Percentiles rank a stretch among this genome's conserved stretches.
These are phyloP conservation scores for Ambrosia hybrid DNA, from an alignment of 140 eudicot species.

Conservation along the genomic window DNA sequence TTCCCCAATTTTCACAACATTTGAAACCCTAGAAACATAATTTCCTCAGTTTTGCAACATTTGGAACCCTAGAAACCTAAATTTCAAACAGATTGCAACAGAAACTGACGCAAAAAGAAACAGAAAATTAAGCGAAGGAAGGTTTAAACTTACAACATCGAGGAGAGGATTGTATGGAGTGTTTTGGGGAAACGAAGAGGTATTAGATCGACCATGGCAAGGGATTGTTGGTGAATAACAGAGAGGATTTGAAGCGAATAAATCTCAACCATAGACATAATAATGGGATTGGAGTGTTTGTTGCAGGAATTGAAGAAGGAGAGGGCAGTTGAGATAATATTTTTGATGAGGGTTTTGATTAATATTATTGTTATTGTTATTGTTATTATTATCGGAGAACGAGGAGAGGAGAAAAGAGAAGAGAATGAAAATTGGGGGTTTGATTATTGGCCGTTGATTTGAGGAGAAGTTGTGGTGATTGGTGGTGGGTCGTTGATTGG, in stretches of 20 bases:
- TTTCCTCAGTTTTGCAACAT: not conserved
- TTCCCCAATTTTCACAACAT: too few relatives aligned
- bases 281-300: too few relatives aligned
- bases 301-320: too few relatives aligned
- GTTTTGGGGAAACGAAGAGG: slow-evolving; percentile 44
- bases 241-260: slow-evolving; percentile 26
- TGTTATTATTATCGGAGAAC: too few relatives aligned
- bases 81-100: too few relatives aligned
- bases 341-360: not conserved
- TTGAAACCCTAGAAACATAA: slow-evolving; percentile 13
- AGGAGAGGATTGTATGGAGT: slow-evolving; percentile 50
- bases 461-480: slow-evolving; percentile 3
- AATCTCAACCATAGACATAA: slow-evolving; percentile 41
- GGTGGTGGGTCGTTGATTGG: slow-evolving; percentile 27
- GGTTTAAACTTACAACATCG: slow-evolving; percentile 65
- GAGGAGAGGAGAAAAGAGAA: slow-evolving; percentile 10
- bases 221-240: slow-evolving; percentile 28
- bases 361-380: too few relatives aligned
- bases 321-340: too few relatives aligned
- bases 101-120: not conserved
- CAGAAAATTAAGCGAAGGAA: slow-evolving; percentile 16
- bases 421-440: slow-evolving; percentile 16
- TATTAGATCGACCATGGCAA: slow-evolving; percentile 45
- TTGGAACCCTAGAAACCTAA: not conserved
- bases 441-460: slow-evolving; percentile 31